Base-by-base conservation (phyloP, 345 rosid species). In the Brassica carinata region DNA sequence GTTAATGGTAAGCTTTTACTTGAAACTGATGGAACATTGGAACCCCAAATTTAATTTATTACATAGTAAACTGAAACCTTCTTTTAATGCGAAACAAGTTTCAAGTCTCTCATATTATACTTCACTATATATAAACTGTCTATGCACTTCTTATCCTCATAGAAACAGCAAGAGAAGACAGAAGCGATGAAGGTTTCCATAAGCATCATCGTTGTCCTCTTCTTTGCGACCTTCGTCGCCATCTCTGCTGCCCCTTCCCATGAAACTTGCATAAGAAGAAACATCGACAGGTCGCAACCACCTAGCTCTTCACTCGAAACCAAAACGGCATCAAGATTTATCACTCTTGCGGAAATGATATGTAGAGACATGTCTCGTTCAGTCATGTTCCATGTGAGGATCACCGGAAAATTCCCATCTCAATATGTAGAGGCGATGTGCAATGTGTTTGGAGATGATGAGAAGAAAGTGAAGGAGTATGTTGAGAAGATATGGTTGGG, bases 401-500 rank as follows among this genome's bases (percentile, higher is more conserved):
- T 76, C n/a, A 36, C 33, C 10, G 79, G 67, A 6, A 68, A 34
- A 10, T 38, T 76, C 8, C 73, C 79, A 66, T 23, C 11, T 33
- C 7, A 55, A 14, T 76, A 76, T 67, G 66, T 76, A 5, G 67
- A 67, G 27, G 66, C 72, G 19, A 53, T 76, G 67, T 67, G 73
- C 30, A 36, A 67, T 57, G 73, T 76, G 8, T 76, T 57, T 76
- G 67, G 67, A 26, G 23, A 57, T 58, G 79, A 76, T 38, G 73
- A 67, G 29, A 58, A 68, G 59, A 76, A 76, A 58, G 67, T 58
- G 61, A 76, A 76, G 14, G 79, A 55, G 23, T 76, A 76, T 27
- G 67, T 58, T 76, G 11, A 14, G 43, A 68, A 68, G 58, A 67
- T 9, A 23, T 76, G 74, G 79, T 76, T 76, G 58, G 79, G 31